Conservation (phyloP, 495 filamentous ascomycete genomes). For the Talaromyces borbonicus region DNA sequence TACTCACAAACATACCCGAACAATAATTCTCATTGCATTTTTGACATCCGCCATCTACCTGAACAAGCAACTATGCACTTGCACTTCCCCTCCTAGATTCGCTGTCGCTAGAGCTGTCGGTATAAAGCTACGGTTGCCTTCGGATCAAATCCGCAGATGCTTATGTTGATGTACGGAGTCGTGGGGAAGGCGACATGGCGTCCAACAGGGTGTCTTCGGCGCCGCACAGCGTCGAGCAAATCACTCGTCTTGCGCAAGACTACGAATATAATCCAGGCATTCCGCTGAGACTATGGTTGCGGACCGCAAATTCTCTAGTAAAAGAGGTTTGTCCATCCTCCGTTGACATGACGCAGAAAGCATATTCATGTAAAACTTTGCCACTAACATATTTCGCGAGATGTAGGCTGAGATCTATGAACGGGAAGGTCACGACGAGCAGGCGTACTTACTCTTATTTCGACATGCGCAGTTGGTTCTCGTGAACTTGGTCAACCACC, state of each 20-base stretch:
- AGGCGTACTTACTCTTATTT: constrained; percentile 78
- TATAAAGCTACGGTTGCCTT: background rate
- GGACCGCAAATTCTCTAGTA: constrained; percentile 65
- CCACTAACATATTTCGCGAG: too few relatives aligned
- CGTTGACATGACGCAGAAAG: background rate
- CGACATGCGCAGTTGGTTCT: constrained; percentile 68
- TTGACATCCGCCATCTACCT: too few relatives aligned
- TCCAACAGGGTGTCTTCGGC: constrained; percentile 19
- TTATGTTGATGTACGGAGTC: background rate
- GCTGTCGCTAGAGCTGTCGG: too few relatives aligned
- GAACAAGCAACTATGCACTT: too few relatives aligned
- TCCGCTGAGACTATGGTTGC: constrained; percentile 68
- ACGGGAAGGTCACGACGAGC: constrained; percentile 72
- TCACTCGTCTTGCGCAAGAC: constrained; percentile 57
- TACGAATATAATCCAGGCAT: constrained; percentile 73
- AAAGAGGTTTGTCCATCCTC: constrained; percentile 55
- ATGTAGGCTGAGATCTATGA: constrained; percentile 75
- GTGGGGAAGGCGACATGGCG: constrained; percentile 4
- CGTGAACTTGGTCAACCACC: constrained; percentile 50
- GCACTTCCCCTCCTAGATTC: too few relatives aligned
- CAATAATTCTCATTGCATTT: too few relatives aligned
- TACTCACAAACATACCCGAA: too few relatives aligned
- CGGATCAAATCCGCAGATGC: background rate
- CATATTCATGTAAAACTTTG: too few relatives aligned
- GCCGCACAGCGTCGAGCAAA: constrained; percentile 61